Conservation (phyloP, 1,284 basidiomycete species). For the Irpex lacteus region DNA sequence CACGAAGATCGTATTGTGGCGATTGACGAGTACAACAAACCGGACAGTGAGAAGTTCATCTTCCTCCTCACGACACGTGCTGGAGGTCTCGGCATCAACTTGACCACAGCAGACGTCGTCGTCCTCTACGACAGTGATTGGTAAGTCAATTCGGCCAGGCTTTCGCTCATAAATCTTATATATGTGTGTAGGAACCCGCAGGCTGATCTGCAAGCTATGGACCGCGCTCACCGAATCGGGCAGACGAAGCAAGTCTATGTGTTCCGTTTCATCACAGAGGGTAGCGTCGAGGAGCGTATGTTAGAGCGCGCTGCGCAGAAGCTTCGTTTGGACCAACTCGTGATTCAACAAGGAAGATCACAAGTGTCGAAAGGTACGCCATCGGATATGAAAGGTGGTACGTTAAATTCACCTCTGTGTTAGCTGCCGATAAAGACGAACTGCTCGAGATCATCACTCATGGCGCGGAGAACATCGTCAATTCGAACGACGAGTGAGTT, state of each 20-base stretch:
- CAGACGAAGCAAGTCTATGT: constrained; percentile 99
- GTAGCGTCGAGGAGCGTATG: constrained; percentile 97
- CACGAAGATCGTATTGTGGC: constrained; percentile 95
- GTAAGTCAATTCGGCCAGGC: constrained; percentile 35
- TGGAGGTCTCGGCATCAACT: constrained; percentile 97
- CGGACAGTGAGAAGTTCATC: constrained; percentile 93
- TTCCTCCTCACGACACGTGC: constrained; percentile 97
- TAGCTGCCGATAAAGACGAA: constrained; percentile 94
- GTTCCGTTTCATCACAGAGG: constrained; percentile 96
- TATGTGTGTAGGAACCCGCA: constrained; percentile 81
- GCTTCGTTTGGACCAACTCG: constrained; percentile 92
- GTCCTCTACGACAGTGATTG: constrained; percentile 98
- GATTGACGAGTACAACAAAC: constrained; percentile 98
- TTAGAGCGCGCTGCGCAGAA: constrained; percentile 97
- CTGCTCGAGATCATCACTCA: constrained; percentile 98
- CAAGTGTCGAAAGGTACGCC: constrained; percentile 64
- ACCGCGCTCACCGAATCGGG: constrained; percentile 97
- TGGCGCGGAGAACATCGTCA: constrained; percentile 97
- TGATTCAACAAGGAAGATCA: constrained; percentile 93
- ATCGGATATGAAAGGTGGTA: not conserved
- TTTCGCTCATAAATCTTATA: constrained; percentile 4
- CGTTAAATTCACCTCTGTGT: not conserved
- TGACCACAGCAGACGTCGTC: constrained; percentile 94
- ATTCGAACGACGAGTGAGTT: constrained; percentile 61
- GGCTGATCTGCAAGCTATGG: constrained; percentile 99